A percentile compares a stretch with the other conserved stretches of the same genome.
Conservation (phyloP, 306 rosid genomes). For the Pachyrhizus erosus region DNA sequence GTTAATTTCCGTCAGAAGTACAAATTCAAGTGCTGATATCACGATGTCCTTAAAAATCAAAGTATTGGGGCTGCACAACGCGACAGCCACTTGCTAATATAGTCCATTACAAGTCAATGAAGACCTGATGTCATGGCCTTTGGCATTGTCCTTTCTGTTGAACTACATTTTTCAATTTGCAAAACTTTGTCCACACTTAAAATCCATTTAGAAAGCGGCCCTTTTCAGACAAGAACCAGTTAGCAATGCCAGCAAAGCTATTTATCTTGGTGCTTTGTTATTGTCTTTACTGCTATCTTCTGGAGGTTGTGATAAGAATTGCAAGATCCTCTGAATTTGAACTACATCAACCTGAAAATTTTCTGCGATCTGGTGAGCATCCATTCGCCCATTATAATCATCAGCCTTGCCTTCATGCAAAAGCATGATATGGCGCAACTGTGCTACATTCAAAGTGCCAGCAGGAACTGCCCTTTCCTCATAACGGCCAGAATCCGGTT, state of each 20-base stretch:
- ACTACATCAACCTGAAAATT: constrained; percentile 57
- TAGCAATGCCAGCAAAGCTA: constrained; percentile 23
- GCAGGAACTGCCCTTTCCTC: constrained; percentile 71
- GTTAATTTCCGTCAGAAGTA: constrained; percentile 19
- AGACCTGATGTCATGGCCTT: background rate
- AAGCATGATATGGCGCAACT: constrained; percentile 77
- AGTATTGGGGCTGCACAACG: constrained; percentile 19
- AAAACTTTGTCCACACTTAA: constrained; percentile 26
- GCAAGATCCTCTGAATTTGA: constrained; percentile 67
- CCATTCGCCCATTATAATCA: constrained; percentile 80
- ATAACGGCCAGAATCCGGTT: constrained; percentile 64
- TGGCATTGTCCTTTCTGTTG: constrained; percentile 6
- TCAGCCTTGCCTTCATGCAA: constrained; percentile 85
- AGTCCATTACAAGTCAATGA: constrained; percentile 12
- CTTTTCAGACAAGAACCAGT: constrained; percentile 39
- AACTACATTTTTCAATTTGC: constrained; percentile 16
- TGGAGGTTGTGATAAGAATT: constrained; percentile 78
- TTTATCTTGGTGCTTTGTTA: constrained; percentile 36
- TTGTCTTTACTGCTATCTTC: constrained; percentile 57
- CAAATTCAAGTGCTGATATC: constrained; percentile 29
- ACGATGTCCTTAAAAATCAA: constrained; percentile 17
- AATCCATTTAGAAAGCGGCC: constrained; percentile 29
- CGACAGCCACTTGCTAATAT: constrained; percentile 22
- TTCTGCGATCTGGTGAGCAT: constrained; percentile 67
- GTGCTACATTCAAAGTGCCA: constrained; percentile 82